Conservation (phyloP, 108 stramenopile genomes). For the Cyclotella kingstonii region DNA sequence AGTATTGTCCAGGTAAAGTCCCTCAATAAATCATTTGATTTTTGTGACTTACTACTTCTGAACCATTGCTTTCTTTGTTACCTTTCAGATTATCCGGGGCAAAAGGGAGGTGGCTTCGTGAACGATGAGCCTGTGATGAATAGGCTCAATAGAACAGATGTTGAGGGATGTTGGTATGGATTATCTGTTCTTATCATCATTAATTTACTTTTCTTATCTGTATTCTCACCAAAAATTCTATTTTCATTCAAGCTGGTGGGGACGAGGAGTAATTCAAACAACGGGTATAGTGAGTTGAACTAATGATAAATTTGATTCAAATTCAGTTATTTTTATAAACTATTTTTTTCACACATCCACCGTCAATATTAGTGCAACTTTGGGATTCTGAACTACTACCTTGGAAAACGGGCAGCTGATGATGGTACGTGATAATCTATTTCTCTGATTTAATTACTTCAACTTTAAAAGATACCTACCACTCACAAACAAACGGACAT, state of each 20-base stretch:
- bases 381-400: slow-evolving; percentile 37
- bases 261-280: slow-evolving; percentile 44
- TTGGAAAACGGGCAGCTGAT: slow-evolving; percentile 28
- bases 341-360: neutral
- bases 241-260: slow-evolving; percentile 10
- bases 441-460: neutral
- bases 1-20: slow-evolving; percentile 28
- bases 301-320: neutral
- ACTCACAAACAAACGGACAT: slow-evolving; percentile 20
- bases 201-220: neutral
- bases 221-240: neutral
- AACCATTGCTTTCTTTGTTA: slow-evolving; percentile 3
- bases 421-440: too few relatives aligned
- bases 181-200: neutral
- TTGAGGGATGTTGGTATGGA: slow-evolving; percentile 53
- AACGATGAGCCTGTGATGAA: slow-evolving; percentile 28
- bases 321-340: neutral
- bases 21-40: too few relatives aligned
- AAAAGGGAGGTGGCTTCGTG: slow-evolving; percentile 33
- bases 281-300: slow-evolving; percentile 24
- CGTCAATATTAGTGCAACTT: slow-evolving; percentile 19
- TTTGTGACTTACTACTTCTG: neutral
- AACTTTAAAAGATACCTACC: neutral
- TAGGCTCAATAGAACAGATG: slow-evolving; percentile 32
- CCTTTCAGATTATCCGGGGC: slow-evolving; percentile 37